Evolutionary conservation across 768 basidiomycete genomes (phyloP), one percentile per base, ranked within the genome.

Genomic region (Boletus coccyginus): DNA sequence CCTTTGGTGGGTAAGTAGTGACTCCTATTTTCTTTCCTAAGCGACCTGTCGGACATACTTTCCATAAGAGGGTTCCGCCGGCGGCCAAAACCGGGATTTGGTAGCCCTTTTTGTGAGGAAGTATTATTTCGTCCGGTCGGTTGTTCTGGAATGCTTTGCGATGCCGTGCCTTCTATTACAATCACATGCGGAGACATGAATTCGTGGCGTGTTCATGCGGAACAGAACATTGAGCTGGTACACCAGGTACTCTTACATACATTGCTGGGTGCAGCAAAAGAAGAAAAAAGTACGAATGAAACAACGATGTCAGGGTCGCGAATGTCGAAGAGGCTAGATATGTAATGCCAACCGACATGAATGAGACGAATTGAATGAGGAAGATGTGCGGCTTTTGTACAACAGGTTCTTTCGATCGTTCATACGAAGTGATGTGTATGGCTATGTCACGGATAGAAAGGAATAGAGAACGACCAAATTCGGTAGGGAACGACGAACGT

Each of bases 221-320:
- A 27, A 66, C 61, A 59, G 43, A 43, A 24, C 72, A 14, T 8
- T 17, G 2, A 7, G 38, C 38, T 17, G 12, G 61, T 70, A 75
- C 60, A 53, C 67, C 54, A 50, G 70, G 70, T 72, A 73, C 64
- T 62, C 29, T 72, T 73, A 73, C 64, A 70, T 71, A 70, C 46
- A 55, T 7, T 48, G 67, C 64, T 59, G 56, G 10, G 58, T 55
- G 52, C 57, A 52, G 52, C 57, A 53, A 56, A 60, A 49, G 16
- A 21, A 43, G 38, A 24, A n/a, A 40, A 50, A 55, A 42, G 46
- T 33, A 33, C 52, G 49, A 52, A 57, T 46, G 45, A 42, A 55
- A 49, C 52, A 68, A 53, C n/a, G 50, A 54, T 58, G 51, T 55
- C 42, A 45, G 46, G 51, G 51, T 58, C 43, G 57, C 33, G 62